Base-by-base conservation (phyloP, 495 filamentous ascomycete genomes). In the Aspergillus diversus region DNA sequence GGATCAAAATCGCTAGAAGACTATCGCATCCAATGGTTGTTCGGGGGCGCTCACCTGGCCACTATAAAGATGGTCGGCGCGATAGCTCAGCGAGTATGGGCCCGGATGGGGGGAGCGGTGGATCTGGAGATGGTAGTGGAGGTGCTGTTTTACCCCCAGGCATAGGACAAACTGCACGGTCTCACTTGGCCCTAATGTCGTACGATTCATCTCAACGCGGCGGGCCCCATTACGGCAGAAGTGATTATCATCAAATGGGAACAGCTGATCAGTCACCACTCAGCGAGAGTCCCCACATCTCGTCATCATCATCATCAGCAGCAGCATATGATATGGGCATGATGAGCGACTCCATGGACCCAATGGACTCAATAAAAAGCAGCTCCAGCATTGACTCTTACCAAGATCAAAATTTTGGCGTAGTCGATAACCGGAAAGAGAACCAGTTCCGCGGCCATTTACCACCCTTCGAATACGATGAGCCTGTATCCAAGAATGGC, bases 21-120 rank as follows among this genome's bases (percentile, higher is more conserved):
- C 87, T 92, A 61, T 96, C 92, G 0, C 87, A 88, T 39, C 89
- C 87, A 67, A 92, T 98, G 85, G 96, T 97, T 46, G 94, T 98
- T 3, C 92, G 94, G 34, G 94, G 94, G 35, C 87, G 94, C 34
- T 95, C 90, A 5, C 94, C 94, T 5, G 93, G 93, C 5, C 94
- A 98, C 73, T 98, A 98, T 78, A 90, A 93, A 70, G 89, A 90
- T 43, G 91, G 92, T 58, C 83, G 92, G 56, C 83, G 91, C 16
- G 85, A 88, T 35, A 92, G 88, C 69, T 81, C 84, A 5, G 83
- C 88, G 0, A 90, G 87, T 70, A 90, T 88, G 74, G 88, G 87
- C n/a, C 87, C 88, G 3, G 88, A 88, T 6, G 86, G 88, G 16
- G 75, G 76, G n/a, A 71, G 68, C 35, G 78, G 74, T 47, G 69